A percentile compares a stretch with the other conserved stretches of the same genome.
These are phyloP conservation scores for Pichia pseudocactophila DNA, from an alignment of 805 yeast species.

Conservation along the genomic window DNA sequence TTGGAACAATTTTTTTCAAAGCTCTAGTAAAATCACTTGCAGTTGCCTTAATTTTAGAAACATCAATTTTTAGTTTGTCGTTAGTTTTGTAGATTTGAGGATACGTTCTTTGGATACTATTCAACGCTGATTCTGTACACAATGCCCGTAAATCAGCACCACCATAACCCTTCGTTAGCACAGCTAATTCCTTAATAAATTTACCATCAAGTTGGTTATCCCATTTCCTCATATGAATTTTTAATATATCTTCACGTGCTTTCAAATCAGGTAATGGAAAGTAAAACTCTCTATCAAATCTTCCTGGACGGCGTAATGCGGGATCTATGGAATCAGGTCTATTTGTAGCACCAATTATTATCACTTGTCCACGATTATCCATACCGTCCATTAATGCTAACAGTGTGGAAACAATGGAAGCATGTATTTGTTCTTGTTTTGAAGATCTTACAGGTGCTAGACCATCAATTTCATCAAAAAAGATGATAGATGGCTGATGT, in stretches of 20 bases:
- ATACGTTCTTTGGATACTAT: slow-evolving; percentile 81
- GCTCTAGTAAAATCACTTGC: slow-evolving; percentile 84
- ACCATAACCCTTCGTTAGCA: slow-evolving; percentile 88
- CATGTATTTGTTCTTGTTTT: slow-evolving; percentile 97
- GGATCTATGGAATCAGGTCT: slow-evolving; percentile 98
- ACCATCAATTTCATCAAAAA: slow-evolving; percentile 97
- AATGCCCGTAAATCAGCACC: slow-evolving; percentile 95
- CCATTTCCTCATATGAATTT: slow-evolving; percentile 89
- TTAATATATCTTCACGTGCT: slow-evolving; percentile 70
- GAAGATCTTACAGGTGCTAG: slow-evolving; percentile 96
- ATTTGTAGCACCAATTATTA: slow-evolving; percentile 96
- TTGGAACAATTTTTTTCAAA: slow-evolving; percentile 79
- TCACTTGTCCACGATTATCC: slow-evolving; percentile 97
- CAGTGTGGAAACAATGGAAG: slow-evolving; percentile 90
- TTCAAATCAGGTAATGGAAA: slow-evolving; percentile 84
- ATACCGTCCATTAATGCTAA: slow-evolving; percentile 98
- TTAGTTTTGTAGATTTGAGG: slow-evolving; percentile 84
- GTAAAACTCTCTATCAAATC: slow-evolving; percentile 94
- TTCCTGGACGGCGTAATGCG: slow-evolving; percentile 91
- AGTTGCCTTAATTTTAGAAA: slow-evolving; percentile 58
- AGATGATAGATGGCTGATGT: slow-evolving; percentile 91
- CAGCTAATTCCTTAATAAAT: slow-evolving; percentile 62
- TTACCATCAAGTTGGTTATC: slow-evolving; percentile 52
- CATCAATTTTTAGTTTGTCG: slow-evolving; percentile 67
- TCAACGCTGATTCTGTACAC: slow-evolving; percentile 92